Percentiles rank a stretch among this genome's conserved stretches.
These are phyloP conservation scores for Pelagomonas calceolata DNA, from an alignment of 108 stramenopile genomes.

Conservation along the genomic window DNA sequence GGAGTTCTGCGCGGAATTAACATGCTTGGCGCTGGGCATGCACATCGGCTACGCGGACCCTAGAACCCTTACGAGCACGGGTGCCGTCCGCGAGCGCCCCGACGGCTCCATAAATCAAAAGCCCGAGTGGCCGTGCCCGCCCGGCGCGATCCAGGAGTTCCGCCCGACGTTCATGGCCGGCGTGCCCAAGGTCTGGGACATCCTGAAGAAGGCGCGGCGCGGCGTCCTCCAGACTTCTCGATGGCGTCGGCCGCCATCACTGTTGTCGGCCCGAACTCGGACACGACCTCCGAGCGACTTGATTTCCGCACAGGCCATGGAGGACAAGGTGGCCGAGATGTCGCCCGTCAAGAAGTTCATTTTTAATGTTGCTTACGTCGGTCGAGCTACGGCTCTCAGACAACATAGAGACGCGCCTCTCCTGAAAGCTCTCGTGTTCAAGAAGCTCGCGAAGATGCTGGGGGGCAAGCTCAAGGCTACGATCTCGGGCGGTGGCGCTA, in stretches of 20 bases:
- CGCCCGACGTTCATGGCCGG: constrained; percentile 69
- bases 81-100: constrained; percentile 23
- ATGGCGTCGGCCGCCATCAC: too few species aligned
- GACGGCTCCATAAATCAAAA: background rate
- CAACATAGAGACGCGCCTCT: constrained; percentile 69
- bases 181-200: constrained; percentile 87
- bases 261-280: too few species aligned
- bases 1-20: constrained; percentile 72
- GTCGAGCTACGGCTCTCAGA: constrained; percentile 50
- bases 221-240: too few species aligned
- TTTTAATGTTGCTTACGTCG: constrained; percentile 54
- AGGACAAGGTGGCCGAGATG: constrained; percentile 59
- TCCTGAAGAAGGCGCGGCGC: constrained; percentile 84
- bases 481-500: constrained; percentile 70
- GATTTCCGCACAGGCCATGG: too few species aligned
- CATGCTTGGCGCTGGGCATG: constrained; percentile 40
- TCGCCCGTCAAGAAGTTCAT: constrained; percentile 52
- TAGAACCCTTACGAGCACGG: constrained; percentile 59
- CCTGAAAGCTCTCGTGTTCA: constrained; percentile 73
- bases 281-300: too few species aligned
- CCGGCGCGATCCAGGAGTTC: constrained; percentile 69
- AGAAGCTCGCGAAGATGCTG: constrained; percentile 64
- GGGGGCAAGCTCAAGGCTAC: constrained; percentile 62
- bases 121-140: constrained; percentile 32
- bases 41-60: constrained; percentile 75